Evolutionary conservation across 140 eudicot genomes (phyloP).

Genomic region (Stevia rebaudiana): DNA sequence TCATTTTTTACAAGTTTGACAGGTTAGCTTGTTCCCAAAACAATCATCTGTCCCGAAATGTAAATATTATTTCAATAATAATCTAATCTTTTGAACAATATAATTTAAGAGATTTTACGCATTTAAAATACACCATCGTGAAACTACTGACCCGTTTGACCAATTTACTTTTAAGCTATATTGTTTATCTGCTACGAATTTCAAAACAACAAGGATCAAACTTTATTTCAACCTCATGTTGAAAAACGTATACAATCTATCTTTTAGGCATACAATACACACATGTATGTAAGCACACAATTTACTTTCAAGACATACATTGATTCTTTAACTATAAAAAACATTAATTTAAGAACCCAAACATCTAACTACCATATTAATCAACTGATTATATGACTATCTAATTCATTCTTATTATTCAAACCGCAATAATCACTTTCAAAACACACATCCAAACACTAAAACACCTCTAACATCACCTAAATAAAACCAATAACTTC

Average conservation of each 20-base stretch:
- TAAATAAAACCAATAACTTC: constrained; percentile 2
- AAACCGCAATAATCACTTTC: not conserved
- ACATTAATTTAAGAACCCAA: too few relatives aligned
- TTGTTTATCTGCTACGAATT: not conserved
- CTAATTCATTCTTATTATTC: not conserved
- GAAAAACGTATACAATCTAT: not conserved
- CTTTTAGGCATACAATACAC: not conserved
- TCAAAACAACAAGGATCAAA: not conserved
- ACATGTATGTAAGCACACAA: not conserved
- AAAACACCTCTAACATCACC: not conserved
- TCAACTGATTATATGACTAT: not conserved
- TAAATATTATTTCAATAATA: not conserved
- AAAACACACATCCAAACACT: not conserved
- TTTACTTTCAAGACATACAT: not conserved
- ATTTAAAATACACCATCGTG: not conserved
- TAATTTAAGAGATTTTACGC: not conserved
- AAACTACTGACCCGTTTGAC: not conserved
- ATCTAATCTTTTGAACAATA: not conserved
- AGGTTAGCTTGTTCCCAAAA: not conserved
- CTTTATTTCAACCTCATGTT: not conserved
- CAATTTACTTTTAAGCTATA: not conserved
- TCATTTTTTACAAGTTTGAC: not conserved
- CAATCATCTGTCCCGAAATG: not conserved
- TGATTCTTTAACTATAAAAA: not conserved
- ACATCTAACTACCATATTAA: not conserved